Percentiles rank a stretch among this genome's conserved stretches.
Evolutionary conservation across 1,284 basidiomycete species (phyloP).

Genomic region (Microbotryum intermedium): DNA sequence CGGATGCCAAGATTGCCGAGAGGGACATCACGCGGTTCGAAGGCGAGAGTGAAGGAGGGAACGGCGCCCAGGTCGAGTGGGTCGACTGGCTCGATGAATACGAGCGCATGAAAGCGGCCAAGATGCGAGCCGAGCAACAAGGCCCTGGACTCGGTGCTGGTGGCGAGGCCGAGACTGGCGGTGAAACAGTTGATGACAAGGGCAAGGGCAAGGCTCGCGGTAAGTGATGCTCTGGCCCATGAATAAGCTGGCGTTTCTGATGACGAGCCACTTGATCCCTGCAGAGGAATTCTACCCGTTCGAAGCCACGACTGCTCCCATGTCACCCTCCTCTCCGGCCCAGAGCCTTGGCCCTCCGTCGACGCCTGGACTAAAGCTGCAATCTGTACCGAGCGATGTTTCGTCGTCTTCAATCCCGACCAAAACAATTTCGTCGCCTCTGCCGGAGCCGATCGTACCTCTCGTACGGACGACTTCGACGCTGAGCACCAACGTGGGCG

Average conservation of each 20-base stretch:
- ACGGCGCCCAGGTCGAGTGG: constrained; percentile 45
- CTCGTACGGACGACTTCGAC: constrained; percentile 14
- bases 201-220: constrained; percentile 20
- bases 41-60: background rate
- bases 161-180: constrained; percentile 7
- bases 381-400: no score
- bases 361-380: no score
- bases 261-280: background rate
- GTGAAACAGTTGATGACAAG: constrained; percentile 11
- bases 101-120: constrained; percentile 49
- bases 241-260: background rate
- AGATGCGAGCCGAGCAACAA: constrained; percentile 43
- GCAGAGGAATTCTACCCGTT: constrained; percentile 26
- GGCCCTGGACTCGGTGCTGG: background rate
- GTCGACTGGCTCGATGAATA: constrained; percentile 53
- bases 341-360: no score
- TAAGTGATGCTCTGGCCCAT: background rate
- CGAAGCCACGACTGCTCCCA: constrained; percentile 19
- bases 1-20: background rate
- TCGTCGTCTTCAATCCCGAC: background rate
- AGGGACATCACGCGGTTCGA: background rate
- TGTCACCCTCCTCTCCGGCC: background rate
- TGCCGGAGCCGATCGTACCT: background rate
- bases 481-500: constrained; percentile 1
- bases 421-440: background rate